phyloP scores from a whole-genome alignment of 768 basidiomycete genomes.

The Panellus pusillus region DNA sequence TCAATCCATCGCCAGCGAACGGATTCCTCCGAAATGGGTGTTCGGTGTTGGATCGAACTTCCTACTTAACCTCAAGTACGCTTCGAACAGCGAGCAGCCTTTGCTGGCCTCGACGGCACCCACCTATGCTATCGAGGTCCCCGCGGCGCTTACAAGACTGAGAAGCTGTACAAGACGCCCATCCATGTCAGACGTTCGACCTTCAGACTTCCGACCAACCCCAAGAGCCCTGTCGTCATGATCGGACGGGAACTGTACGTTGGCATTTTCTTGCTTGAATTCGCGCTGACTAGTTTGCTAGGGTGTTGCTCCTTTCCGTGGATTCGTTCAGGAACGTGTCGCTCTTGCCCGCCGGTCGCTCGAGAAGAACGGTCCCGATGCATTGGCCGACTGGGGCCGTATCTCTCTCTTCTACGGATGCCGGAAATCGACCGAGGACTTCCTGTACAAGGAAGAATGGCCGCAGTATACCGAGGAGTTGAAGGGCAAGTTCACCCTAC shows the following conservation, averaged over 20 bases:
- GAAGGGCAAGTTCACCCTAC: slow-evolving; percentile 87
- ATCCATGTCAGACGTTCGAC: slow-evolving; percentile 95
- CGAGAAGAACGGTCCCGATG: slow-evolving; percentile 94
- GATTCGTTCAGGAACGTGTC: slow-evolving; percentile 97
- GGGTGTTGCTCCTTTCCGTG: slow-evolving; percentile 99
- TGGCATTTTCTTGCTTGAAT: neutral
- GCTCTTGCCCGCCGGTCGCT: slow-evolving; percentile 92
- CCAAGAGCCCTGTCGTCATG: slow-evolving; percentile 99
- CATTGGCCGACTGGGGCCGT: slow-evolving; percentile 91
- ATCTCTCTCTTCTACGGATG: slow-evolving; percentile 97
- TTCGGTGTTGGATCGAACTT: slow-evolving; percentile 96
- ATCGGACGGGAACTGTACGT: slow-evolving; percentile 95
- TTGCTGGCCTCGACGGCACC: slow-evolving; percentile 53
- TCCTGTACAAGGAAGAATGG: slow-evolving; percentile 96
- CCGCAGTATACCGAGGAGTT: slow-evolving; percentile 82
- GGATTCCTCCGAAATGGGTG: slow-evolving; percentile 63
- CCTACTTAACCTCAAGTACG: slow-evolving; percentile 87
- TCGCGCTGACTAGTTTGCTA: slow-evolving; percentile 28
- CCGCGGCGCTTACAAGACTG: slow-evolving; percentile 75
- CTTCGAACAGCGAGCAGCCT: slow-evolving; percentile 60
- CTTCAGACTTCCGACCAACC: slow-evolving; percentile 95
- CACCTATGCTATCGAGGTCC: slow-evolving; percentile 89
- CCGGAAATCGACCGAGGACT: slow-evolving; percentile 86
- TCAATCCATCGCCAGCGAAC: slow-evolving; percentile 58
- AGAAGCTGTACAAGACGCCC: slow-evolving; percentile 77